Evolutionary conservation across 805 yeast genomes (phyloP), one percentile per base, ranked within the genome.

Genomic region (Lipomyces yamanashiensis): DNA sequence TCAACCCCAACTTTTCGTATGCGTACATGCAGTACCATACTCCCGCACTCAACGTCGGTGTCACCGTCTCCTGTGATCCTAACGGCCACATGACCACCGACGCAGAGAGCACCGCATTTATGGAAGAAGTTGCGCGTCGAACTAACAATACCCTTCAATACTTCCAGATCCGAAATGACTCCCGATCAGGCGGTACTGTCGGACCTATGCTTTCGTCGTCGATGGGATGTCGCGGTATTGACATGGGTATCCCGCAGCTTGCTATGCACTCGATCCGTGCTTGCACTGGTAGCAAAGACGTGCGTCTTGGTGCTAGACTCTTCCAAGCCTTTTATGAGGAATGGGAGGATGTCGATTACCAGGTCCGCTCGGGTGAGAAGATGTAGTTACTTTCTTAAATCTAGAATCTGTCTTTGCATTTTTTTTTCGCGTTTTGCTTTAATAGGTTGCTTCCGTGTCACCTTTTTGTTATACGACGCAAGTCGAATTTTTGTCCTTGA

Each of bases 221-320:
- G 21, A 77, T 76, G 72, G 85, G 85, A 8, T 70, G 76, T 62
- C 71, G 78, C 28, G 68, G 76, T 71, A 81, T 89, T 62, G 96
- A 90, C 72, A 77, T 89, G 68, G 96, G 96, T 62, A 87, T 90
- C 70, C 87, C 96, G 1, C 93, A 89, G 75, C 79, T 88, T 71
- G 85, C 92, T 3, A 90, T 90, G 96, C 96, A 90, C 75, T 86
- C 92, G 54, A 88, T 90, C 68, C 82, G 96, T 72, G 96, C 95
- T 36, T 83, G 90, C 33, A 82, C 88, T 44, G 96, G 96, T 36
- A 79, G 87, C 13, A 82, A 83, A 72, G 96, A 90, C 73, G 82
- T 89, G 60, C 89, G 88, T 23, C 78, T 88, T 61, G 96, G 88
- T 41, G 81, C 84, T 52, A 84, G 84, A 74, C 87, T 87, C 74